Evolutionary conservation across 768 basidiomycete genomes (phyloP), one percentile per base, ranked within the genome.

Genomic region (Lactifluus hygrophoroides): DNA sequence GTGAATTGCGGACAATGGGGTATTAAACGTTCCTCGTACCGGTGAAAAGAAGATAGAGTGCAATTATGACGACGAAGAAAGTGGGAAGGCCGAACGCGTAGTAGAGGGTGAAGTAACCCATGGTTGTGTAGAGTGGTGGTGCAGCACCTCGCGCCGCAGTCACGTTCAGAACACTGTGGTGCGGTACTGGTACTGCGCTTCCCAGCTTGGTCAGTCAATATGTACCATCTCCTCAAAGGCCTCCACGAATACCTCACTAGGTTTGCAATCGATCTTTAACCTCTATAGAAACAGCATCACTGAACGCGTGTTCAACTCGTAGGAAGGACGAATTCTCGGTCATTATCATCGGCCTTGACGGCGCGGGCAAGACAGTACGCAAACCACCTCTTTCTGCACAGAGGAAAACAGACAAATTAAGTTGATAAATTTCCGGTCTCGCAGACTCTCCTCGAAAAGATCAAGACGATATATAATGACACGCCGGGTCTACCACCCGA

Each of bases 211-310:
- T n/a, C n/a, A n/a, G n/a, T n/a, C n/a, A n/a, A n/a, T n/a, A n/a
- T 96, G 94, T 97, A 95, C 72, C 92, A 96, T 71, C 81, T 98
- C 35, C 79, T 97, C 69, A 91, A 90, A 67, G 94, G 94, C 35
- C 75, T 96, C 4, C 88, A 96, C 72, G 86, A 90, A 70, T 85
- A 94, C 72, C 72, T 97, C 32, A 98, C 91, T 27, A 84, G 88
- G 85, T 86, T 64, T 57, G 73, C 43, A 9, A 30, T 10, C 10
- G 8, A 23, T 25, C 25, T 44, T 28, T 8, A 5, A 27, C 30
- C 30, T 32, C 4, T 32, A 10, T 32, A 32, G 30, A 8, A 32
- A n/a, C n/a, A n/a, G n/a, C n/a, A n/a, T n/a, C n/a, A n/a, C n/a
- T n/a, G n/a, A n/a, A n/a, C n/a, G n/a, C n/a, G n/a, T n/a, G n/a